Evolutionary conservation across 208 protist genomes (phyloP).

Genomic region (Trypanosoma caninum): DNA sequence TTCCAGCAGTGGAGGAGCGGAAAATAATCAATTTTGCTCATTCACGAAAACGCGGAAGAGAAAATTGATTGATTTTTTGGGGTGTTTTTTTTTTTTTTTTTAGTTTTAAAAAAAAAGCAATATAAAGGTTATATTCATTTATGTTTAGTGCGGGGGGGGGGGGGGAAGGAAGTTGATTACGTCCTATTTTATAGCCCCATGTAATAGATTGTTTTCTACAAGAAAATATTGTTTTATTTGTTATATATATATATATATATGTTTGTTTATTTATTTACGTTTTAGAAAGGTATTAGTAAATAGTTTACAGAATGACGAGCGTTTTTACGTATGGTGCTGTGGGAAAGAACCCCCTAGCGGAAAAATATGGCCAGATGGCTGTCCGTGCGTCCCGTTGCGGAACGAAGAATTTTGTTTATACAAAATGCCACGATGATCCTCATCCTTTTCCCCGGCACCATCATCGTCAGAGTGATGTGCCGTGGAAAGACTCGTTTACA

Average conservation of each 20-base stretch:
- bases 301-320: conserved; percentile 59
- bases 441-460: conserved; percentile 72
- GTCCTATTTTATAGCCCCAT: no score
- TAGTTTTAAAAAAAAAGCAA: no score
- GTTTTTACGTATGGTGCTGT: conserved; percentile 72
- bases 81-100: no score
- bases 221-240: no score
- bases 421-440: conserved; percentile 61
- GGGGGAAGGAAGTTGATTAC: no score
- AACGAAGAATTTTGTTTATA: conserved; percentile 87
- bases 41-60: conserved; percentile 7
- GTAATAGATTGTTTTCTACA: no score
- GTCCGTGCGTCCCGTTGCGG: conserved; percentile 60
- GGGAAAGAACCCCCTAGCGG: conserved; percentile 63
- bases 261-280: no score
- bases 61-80: no score
- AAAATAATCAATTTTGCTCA: conserved; percentile 39
- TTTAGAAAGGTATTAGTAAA: no score
- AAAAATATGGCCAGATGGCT: conserved; percentile 69
- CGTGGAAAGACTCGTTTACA: conserved; percentile 66
- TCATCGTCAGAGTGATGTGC: conserved; percentile 77
- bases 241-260: no score
- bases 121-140: no score
- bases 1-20: conserved; percentile 44
- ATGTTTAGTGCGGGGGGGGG: no score